phyloP scores from a whole-genome alignment of 352 stramenopile species.

The Globisporangium paddicum region DNA sequence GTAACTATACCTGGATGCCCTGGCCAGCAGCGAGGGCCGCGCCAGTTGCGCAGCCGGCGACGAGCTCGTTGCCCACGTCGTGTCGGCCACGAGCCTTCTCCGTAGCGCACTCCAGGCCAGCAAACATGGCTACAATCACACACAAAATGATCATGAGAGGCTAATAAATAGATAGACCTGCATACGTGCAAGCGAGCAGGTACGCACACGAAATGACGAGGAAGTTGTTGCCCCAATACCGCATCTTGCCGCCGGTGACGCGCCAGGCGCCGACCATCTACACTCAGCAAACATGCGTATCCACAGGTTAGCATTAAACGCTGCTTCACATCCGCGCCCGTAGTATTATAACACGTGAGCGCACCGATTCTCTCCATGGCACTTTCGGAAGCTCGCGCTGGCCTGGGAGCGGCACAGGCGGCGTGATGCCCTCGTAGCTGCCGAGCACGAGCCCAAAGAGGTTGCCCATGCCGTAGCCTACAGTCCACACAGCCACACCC shows the following conservation, averaged over 20 bases:
- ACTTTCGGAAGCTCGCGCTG: slow-evolving; percentile 78
- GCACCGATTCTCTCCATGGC: slow-evolving; percentile 67
- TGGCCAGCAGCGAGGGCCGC: slow-evolving; percentile 92
- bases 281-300: neutral
- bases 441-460: slow-evolving; percentile 73
- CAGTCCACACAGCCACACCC: too few species aligned
- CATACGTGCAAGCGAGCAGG: neutral
- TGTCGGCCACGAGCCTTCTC: slow-evolving; percentile 94
- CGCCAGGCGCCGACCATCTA: slow-evolving; percentile 66
- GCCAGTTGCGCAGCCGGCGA: slow-evolving; percentile 94
- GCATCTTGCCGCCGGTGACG: slow-evolving; percentile 68
- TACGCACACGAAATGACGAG: slow-evolving; percentile 72
- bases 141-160: neutral
- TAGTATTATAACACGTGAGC: slow-evolving; percentile 8
- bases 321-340: neutral
- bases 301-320: neutral
- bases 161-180: neutral
- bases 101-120: slow-evolving; percentile 90
- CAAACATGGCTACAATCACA: slow-evolving; percentile 84
- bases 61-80: slow-evolving; percentile 93
- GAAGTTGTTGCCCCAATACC: slow-evolving; percentile 87
- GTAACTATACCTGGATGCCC: slow-evolving; percentile 57
- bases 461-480: slow-evolving; percentile 80
- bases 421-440: slow-evolving; percentile 85
- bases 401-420: slow-evolving; percentile 69